Percentiles rank a stretch among this genome's conserved stretches.
These are phyloP conservation scores for Didymosphaeria variabile DNA, from an alignment of 2,329 filamentous ascomycete genomes.

Conservation along the genomic window DNA sequence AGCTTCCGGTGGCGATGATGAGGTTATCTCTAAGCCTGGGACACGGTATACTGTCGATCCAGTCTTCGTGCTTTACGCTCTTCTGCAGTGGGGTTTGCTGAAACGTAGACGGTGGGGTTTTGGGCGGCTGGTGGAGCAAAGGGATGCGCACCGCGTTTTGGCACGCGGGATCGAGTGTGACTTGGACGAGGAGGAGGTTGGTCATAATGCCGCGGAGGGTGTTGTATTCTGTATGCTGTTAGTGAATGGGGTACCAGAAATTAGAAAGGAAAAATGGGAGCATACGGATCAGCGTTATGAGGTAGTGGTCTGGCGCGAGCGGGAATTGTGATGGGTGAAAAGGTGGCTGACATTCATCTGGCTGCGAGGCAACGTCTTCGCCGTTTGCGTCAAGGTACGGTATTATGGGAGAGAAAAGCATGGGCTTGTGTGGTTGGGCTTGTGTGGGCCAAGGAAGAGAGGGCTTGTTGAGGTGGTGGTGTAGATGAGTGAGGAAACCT, in stretches of 20 bases:
- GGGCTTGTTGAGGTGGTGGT: background rate
- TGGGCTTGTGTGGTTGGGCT: background rate
- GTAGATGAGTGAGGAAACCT: background rate
- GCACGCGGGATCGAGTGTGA: constrained; percentile 17
- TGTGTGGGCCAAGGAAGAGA: background rate
- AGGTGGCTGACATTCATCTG: background rate
- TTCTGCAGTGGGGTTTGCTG: constrained; percentile 17
- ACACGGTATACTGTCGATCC: constrained; percentile 24
- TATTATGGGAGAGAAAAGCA: constrained; percentile 13
- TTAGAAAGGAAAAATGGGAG: background rate
- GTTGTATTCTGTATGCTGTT: constrained; percentile 2
- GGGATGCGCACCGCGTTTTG: constrained; percentile 7
- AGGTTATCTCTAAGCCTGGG: constrained; percentile 20
- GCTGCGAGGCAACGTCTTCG: background rate
- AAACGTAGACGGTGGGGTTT: constrained; percentile 15
- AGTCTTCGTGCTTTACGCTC: constrained; percentile 9
- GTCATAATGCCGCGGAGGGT: constrained; percentile 5
- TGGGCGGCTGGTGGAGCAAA: constrained; percentile 10
- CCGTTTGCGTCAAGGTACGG: constrained; percentile 6
- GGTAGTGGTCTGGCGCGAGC: constrained; percentile 24
- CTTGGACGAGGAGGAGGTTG: constrained; percentile 8
- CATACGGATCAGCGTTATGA: constrained; percentile 23
- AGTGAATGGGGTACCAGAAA: background rate
- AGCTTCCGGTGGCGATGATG: constrained; percentile 12
- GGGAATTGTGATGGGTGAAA: constrained; percentile 17